A percentile compares a stretch with the other conserved stretches of the same genome.
phyloP scores from a whole-genome alignment of 1,284 basidiomycete species.

The Naganishia sp. region DNA sequence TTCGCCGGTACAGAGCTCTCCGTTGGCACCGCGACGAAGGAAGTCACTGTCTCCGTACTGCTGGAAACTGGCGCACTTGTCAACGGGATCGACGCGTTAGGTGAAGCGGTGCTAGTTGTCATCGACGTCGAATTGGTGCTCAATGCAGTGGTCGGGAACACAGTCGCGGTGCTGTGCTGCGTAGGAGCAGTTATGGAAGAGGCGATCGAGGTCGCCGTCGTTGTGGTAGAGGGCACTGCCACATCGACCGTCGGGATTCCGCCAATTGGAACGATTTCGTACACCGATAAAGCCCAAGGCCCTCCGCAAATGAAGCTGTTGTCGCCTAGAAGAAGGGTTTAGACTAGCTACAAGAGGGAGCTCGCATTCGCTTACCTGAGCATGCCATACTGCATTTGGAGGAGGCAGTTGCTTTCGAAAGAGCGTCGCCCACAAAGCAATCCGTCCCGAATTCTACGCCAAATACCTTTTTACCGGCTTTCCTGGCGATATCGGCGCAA shows the following conservation, averaged over 20 bases:
- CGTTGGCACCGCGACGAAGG: background rate
- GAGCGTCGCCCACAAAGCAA: constrained; percentile 4
- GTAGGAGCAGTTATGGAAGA: background rate
- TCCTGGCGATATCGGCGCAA: constrained; percentile 4
- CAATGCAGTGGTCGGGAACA: too few relatives aligned
- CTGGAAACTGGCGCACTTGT: background rate
- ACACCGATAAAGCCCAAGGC: constrained; percentile 1
- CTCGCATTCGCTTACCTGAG: background rate
- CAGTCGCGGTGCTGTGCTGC: too few relatives aligned
- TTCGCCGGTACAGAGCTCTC: background rate
- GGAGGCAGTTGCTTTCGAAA: background rate
- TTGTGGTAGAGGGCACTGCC: background rate
- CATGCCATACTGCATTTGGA: background rate
- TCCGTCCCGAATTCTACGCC: constrained; percentile 11
- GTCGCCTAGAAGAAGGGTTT: background rate
- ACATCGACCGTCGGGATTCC: background rate
- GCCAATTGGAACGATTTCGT: background rate
- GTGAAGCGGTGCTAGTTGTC: too few relatives aligned
- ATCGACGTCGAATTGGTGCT: too few relatives aligned
- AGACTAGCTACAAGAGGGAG: background rate
- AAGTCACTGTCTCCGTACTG: background rate
- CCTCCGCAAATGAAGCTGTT: background rate
- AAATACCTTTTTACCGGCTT: constrained; percentile 3
- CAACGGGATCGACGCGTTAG: too few relatives aligned
- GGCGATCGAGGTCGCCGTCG: background rate